Base-by-base conservation (phyloP, 2,329 filamentous ascomycete species). In the Plectosphaerella plurivora region DNA sequence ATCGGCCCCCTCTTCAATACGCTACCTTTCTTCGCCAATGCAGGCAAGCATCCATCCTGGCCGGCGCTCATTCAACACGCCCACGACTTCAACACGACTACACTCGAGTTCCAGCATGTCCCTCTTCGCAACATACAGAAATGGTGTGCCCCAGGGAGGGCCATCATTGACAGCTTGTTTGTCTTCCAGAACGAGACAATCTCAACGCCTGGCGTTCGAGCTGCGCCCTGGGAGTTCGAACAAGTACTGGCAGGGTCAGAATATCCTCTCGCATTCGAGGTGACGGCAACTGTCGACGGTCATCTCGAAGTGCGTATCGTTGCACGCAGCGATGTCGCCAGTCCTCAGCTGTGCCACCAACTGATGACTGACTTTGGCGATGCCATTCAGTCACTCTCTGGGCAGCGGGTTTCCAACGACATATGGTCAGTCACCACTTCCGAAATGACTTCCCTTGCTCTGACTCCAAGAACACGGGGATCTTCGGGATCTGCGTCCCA, bases 1-100 rank as follows among this genome's bases (percentile, higher is more conserved):
- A 79, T 94, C 42, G 93, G 92, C 0, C 92, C 93, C 0, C 71
- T 97, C 18, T 96, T 97, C 77, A 97, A 97, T 64, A 96, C 91
- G 0, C 73, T 97, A 1, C 91, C 92, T 0, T 91, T 88, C 63
- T 77, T 81, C 51, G 68, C 84, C 35, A 63, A 71, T 6, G 58
- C 79, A 14, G 55, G 68, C 7, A 57, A 65, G 1, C 62, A 67
- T 1, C 71, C 77, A 5, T 82, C 76, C 0, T 91, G 87, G 83
- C 64, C 70, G 1, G 75, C 80, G 0, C 66, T 91, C 1, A 73
- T 91, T 20, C 73, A 70, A 15, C 70, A 73, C 49, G 89, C 88
- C 55, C 90, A 96, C 60, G 70, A 82, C 0, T 91, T 87, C 63
- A 90, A 89, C 63, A 78, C 83, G 1, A 72, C 79, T 0, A 77